Base-by-base conservation (phyloP, 768 basidiomycete species). In the Podaxis rugospora region DNA sequence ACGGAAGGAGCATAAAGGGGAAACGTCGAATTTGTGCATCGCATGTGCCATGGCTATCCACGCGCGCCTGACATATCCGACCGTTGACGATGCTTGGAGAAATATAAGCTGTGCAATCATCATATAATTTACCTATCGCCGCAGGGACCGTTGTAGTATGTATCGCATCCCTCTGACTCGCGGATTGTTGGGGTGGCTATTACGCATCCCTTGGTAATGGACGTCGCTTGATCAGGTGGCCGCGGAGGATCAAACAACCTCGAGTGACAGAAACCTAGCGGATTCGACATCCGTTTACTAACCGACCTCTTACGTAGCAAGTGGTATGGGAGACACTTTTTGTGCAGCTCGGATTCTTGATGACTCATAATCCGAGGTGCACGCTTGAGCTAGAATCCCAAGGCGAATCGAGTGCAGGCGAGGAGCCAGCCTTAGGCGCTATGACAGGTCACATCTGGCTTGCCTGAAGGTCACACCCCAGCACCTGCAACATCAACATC, bases 341-440 rank as follows among this genome's bases (percentile, higher is more conserved):
- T 32, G 18, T 27, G 37, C 18, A 14, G 42, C n/a, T 49, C n/a
- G 51, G 35, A 60, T 16, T 52, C 51, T 36, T 44, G n/a, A 54
- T 60, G 51, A 60, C 51, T 46, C 59, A 60, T 44, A 46, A 27
- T 40, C 59, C 59, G 59, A 53, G 2, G 57, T 28, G 42, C 27
- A n/a, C 50, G 50, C 42, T 44, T 21, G 40, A 28, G 39, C 51
- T 52, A 51, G 39, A 51, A 54, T 21, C 39, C 39, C 16, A n/a
- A 28, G 14, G 28, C 37, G 37, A 25, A 37, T 44, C 42, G 9
- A 44, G 47, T 27, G 13, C 23, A 49, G 23, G 6, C 25, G 1
- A 23, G 47, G 11, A 3, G 1, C 23, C 25, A 44, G 16, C 7
- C 14, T 44, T 18, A 9, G n/a, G 39, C 39, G 11, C 14, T 40